phyloP scores from a whole-genome alignment of 805 yeast genomes.

The Saccharomycopsis oosterbeekiorum region DNA sequence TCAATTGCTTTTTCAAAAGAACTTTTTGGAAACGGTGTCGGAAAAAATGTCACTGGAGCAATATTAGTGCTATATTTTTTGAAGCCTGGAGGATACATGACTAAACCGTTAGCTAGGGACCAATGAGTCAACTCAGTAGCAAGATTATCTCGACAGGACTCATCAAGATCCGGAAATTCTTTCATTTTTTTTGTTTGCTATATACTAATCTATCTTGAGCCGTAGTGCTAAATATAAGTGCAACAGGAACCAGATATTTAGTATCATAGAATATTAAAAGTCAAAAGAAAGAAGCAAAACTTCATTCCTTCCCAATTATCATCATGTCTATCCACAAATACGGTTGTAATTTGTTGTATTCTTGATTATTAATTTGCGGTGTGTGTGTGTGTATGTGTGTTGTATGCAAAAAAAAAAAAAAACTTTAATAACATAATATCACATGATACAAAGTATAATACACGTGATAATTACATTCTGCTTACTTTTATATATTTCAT shows the following conservation, averaged over 20 bases:
- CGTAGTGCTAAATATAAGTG: too few relatives aligned
- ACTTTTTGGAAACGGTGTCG: slow-evolving; percentile 72
- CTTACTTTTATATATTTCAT: background rate
- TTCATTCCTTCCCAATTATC: too few relatives aligned
- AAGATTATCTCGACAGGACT: slow-evolving; percentile 23
- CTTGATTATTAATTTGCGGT: too few relatives aligned
- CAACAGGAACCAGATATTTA: too few relatives aligned
- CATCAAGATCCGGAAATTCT: slow-evolving; percentile 3
- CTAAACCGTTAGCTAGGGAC: slow-evolving; percentile 69
- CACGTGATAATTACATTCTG: background rate
- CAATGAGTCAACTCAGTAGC: slow-evolving; percentile 54
- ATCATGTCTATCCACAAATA: too few relatives aligned
- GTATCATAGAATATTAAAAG: too few relatives aligned
- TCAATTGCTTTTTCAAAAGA: slow-evolving; percentile 58
- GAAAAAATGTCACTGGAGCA: slow-evolving; percentile 87
- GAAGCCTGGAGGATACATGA: slow-evolving; percentile 65
- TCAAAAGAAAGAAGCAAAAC: too few relatives aligned
- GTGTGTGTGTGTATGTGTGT: too few relatives aligned
- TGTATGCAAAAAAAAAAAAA: background rate
- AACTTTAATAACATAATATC: background rate
- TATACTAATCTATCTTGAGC: background rate
- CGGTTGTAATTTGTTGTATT: too few relatives aligned
- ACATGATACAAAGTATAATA: background rate
- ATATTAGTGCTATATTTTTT: slow-evolving; percentile 34
- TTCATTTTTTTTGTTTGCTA: background rate